Conservation (phyloP, 73 alveolate genomes). For the Paramecium caudatum region DNA sequence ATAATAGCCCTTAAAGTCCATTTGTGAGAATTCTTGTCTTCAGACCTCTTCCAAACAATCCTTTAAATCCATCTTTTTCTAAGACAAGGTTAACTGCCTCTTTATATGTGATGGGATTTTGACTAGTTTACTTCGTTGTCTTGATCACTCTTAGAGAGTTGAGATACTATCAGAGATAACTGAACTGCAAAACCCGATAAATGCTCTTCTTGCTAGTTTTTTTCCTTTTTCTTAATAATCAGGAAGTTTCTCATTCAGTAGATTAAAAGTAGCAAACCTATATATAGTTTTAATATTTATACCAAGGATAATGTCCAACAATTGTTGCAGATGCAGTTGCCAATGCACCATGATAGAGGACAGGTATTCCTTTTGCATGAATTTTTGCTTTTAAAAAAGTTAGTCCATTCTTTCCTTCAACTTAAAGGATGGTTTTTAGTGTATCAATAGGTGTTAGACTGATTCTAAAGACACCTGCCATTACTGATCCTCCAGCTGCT, state of each 20-base stretch:
- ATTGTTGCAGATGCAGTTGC: slow-evolving; percentile 85
- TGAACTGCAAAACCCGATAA: slow-evolving; percentile 83
- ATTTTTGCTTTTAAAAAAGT: slow-evolving; percentile 71
- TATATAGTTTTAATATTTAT: background rate
- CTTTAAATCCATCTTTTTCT: slow-evolving; percentile 82
- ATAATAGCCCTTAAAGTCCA: slow-evolving; percentile 87
- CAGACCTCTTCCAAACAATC: slow-evolving; percentile 83
- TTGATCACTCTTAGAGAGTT: slow-evolving; percentile 85
- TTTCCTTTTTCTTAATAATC: slow-evolving; percentile 74
- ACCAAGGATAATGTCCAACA: slow-evolving; percentile 92
- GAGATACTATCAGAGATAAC: slow-evolving; percentile 80
- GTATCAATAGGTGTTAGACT: slow-evolving; percentile 81
- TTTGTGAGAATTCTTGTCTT: slow-evolving; percentile 87
- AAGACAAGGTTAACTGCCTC: slow-evolving; percentile 77
- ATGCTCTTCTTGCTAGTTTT: slow-evolving; percentile 82
- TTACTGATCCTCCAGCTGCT: slow-evolving; percentile 81
- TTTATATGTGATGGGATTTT: slow-evolving; percentile 73
- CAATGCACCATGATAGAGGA: slow-evolving; percentile 85
- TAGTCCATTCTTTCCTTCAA: slow-evolving; percentile 81
- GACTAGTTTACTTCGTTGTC: slow-evolving; percentile 83
- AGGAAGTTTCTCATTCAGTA: slow-evolving; percentile 83
- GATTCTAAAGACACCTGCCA: slow-evolving; percentile 83
- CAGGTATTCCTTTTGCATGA: slow-evolving; percentile 78
- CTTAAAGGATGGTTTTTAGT: slow-evolving; percentile 83
- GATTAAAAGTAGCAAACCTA: slow-evolving; percentile 83